Conservation (phyloP, 495 filamentous ascomycete species). For the Penicillium silybi region DNA sequence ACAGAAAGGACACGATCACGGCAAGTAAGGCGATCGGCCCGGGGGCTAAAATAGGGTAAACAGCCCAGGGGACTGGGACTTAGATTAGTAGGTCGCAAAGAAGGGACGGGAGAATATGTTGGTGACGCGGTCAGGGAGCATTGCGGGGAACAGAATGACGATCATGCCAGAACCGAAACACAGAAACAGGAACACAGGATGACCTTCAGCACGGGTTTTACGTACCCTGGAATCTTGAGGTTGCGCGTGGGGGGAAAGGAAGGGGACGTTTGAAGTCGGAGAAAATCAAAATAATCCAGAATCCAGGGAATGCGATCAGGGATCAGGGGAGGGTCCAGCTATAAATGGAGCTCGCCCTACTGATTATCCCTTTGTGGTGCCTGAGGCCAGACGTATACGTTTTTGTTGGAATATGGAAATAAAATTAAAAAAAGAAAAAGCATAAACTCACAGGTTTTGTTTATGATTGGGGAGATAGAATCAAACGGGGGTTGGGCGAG, state of each 20-base stretch:
- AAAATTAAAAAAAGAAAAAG: not conserved
- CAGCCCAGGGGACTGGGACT: slow-evolving; percentile 1
- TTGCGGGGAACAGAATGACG: slow-evolving; percentile 17
- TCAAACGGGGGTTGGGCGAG: not conserved
- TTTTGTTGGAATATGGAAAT: not conserved
- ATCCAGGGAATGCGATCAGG: slow-evolving; percentile 1
- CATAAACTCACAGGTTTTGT: not conserved
- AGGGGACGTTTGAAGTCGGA: not conserved
- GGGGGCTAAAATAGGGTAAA: slow-evolving; percentile 4
- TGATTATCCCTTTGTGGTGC: slow-evolving; percentile 8
- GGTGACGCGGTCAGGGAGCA: slow-evolving; percentile 32
- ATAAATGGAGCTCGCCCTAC: slow-evolving; percentile 5
- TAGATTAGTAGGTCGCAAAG: slow-evolving; percentile 20
- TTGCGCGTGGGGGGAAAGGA: not conserved
- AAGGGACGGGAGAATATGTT: slow-evolving; percentile 14
- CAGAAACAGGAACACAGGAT: slow-evolving; percentile 4
- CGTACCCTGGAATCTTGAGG: slow-evolving; percentile 20
- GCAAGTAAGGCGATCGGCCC: not conserved
- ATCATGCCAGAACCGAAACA: slow-evolving; percentile 25
- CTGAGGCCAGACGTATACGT: slow-evolving; percentile 9
- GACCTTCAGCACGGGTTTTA: slow-evolving; percentile 15
- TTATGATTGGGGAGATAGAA: slow-evolving; percentile 3
- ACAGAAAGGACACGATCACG: slow-evolving; percentile 11
- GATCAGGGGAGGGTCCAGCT: slow-evolving; percentile 4
- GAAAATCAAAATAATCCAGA: not conserved